Evolutionary conservation across 305 asterid genomes (phyloP).

Genomic region (Rubia balearica): DNA sequence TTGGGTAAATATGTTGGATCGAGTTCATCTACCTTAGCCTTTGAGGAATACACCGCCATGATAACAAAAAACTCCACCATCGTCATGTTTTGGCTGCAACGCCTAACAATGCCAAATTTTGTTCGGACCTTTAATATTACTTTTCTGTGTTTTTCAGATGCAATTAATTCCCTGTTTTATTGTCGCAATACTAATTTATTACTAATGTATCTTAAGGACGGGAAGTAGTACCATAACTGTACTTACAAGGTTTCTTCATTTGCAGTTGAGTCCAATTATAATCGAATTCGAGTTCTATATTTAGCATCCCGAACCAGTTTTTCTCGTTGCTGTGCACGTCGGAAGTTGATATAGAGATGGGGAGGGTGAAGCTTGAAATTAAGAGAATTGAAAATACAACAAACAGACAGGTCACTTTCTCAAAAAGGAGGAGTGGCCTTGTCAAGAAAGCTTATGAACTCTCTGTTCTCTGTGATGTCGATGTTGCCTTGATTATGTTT

Average conservation of each 20-base stretch:
- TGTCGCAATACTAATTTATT: too few species aligned
- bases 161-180: conserved; percentile 12
- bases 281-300: conserved; percentile 19
- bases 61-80: conserved; percentile 12
- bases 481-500: conserved; percentile 87
- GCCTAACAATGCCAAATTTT: conserved; percentile 63
- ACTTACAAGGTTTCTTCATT: conserved; percentile 11
- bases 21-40: conserved; percentile 7
- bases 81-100: conserved; percentile 41
- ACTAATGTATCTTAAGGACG: too few species aligned
- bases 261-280: background rate
- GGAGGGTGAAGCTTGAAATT: conserved; percentile 89
- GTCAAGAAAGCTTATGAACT: conserved; percentile 94
- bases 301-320: conserved; percentile 22
- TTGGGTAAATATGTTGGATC: background rate
- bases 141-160: background rate
- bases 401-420: conserved; percentile 94
- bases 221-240: background rate
- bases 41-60: conserved; percentile 35
- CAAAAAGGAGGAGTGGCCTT: conserved; percentile 88
- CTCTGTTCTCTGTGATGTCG: conserved; percentile 93
- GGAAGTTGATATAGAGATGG: conserved; percentile 34
- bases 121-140: conserved; percentile 18
- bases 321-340: background rate
- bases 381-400: conserved; percentile 91